Base-by-base conservation (phyloP, 768 basidiomycete species). In the Hygrophoropsis aurantiaca region DNA sequence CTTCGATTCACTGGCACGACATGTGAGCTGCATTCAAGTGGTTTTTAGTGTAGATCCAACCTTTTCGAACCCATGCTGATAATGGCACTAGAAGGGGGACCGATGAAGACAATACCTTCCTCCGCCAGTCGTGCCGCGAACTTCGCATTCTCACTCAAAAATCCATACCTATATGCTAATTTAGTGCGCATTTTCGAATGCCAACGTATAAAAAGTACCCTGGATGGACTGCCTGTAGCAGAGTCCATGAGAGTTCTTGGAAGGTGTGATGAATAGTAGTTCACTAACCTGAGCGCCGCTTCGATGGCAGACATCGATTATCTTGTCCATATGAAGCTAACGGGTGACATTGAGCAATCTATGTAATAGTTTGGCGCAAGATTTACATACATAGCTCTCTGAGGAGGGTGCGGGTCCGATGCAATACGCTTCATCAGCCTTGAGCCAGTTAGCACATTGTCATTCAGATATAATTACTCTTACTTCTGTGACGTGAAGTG, bases 61-160 rank as follows among this genome's bases (percentile, higher is more conserved):
- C 92, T 91, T 74, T 97, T 97, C 0, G 90, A 94, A 2, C 94
- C 94, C 94, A 97, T 97, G 58, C 86, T 89, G 11, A 87, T 70
- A 52, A 97, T 97, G 24, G 94, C 93, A 55, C 77, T 79, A 1
- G 87, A 77, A 2, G 94, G 90, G 13, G 94, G 94, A 0, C 94
- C 94, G 51, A 97, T 92, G 60, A 94, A 97, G 3, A 87, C 80
- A 52, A 97, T 81, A 0, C 90, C 89, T 57, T 85, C 87, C 37
- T 80, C 67, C n/a, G 82, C 79, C 10, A 97, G 77, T 35, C 67
- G 72, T 58, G 85, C 74, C 0, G 94, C 82, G 58, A 97, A 97
- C 18, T 67, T 67, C 5, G 93, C 85, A 50, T 95, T 97, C 69
- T 97, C 94, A 57, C 92, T 94, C 51, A 97, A 66, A 66, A 97